Conservation (phyloP, 257 asterid genomes). For the Solanum pinnatisectum region DNA sequence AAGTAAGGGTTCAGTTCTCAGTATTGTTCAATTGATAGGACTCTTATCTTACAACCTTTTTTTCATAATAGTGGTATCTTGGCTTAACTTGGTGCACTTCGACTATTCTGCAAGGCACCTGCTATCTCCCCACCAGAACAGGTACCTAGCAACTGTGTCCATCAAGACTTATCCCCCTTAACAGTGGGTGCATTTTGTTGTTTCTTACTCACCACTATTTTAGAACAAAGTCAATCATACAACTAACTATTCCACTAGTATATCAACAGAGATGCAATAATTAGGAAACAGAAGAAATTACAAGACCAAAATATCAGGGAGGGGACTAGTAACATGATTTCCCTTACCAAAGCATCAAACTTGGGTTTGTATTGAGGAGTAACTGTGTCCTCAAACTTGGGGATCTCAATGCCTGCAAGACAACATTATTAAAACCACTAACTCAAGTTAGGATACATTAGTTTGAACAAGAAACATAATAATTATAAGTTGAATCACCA, state of each 20-base stretch:
- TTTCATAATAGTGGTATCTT: background rate
- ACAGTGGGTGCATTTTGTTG: background rate
- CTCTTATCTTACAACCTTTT: background rate
- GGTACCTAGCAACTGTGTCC: background rate
- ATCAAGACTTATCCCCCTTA: too few relatives aligned
- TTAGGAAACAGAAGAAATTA: background rate
- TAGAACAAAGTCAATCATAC: background rate
- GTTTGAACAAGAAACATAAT: background rate
- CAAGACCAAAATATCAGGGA: background rate
- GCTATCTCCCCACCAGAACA: background rate
- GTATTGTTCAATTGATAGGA: background rate
- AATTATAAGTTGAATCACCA: background rate
- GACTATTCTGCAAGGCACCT: background rate
- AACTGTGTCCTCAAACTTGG: slow-evolving; percentile 75
- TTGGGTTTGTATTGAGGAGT: slow-evolving; percentile 84
- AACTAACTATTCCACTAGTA: background rate
- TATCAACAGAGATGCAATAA: background rate
- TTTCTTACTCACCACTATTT: background rate
- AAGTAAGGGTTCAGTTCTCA: background rate
- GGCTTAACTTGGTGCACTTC: background rate
- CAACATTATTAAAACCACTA: slow-evolving; percentile 1
- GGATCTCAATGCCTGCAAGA: slow-evolving; percentile 62
- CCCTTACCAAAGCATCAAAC: slow-evolving; percentile 79
- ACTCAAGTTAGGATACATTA: background rate
- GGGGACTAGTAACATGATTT: background rate